phyloP scores from a whole-genome alignment of 306 rosid species.

The Comarum palustre region DNA sequence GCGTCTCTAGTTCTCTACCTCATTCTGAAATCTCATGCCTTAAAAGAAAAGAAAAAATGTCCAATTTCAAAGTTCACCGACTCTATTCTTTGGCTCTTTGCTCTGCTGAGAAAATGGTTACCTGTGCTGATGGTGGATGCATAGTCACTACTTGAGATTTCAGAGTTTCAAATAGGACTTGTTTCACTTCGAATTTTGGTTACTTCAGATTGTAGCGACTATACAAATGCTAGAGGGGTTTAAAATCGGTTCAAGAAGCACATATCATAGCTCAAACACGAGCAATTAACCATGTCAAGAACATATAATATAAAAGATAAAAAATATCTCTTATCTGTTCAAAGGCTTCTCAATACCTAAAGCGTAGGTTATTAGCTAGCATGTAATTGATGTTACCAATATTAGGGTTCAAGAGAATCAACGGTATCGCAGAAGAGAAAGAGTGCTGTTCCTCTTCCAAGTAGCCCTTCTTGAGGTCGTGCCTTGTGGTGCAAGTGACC shows the following conservation, averaged over 20 bases:
- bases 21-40: background rate
- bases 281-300: conserved; percentile 1
- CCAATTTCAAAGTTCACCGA: background rate
- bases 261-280: conserved; percentile 4
- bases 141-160: background rate
- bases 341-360: background rate
- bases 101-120: background rate
- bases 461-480: conserved; percentile 71
- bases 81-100: background rate
- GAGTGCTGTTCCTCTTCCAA: conserved; percentile 37
- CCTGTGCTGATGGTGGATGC: conserved; percentile 2
- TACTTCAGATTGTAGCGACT: background rate
- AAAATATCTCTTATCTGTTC: background rate
- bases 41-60: background rate
- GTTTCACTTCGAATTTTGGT: background rate
- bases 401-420: background rate
- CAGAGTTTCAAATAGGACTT: background rate
- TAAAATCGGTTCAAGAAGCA: background rate
- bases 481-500: conserved; percentile 71
- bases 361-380: background rate
- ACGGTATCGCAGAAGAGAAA: conserved; percentile 37
- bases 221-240: background rate
- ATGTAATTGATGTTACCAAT: background rate
- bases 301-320: no score
- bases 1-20: conserved; percentile 10